Percentiles rank a stretch among this genome's conserved stretches.
Conservation (phyloP, 768 basidiomycete species). For the Suillus cothurnatus region DNA sequence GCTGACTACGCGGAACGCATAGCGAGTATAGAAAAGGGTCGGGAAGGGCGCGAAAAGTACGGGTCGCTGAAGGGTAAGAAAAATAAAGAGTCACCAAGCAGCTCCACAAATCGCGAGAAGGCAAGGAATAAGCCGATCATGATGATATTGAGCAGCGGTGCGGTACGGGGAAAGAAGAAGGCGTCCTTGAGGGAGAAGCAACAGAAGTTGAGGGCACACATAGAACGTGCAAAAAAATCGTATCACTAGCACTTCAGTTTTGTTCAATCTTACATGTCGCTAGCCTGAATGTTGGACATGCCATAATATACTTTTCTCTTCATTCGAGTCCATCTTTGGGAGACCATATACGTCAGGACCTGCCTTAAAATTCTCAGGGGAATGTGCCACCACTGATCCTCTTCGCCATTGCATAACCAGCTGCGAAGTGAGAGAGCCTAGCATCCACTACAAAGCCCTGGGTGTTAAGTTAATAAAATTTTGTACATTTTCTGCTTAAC, state of each 20-base stretch:
- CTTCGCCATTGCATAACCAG: conserved; percentile 64
- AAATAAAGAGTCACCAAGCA: conserved; percentile 78
- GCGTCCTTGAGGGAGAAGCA: conserved; percentile 82
- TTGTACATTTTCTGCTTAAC: neutral
- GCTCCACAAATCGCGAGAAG: conserved; percentile 92
- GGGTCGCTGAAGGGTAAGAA: conserved; percentile 91
- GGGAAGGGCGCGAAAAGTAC: conserved; percentile 94
- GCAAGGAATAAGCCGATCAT: conserved; percentile 92
- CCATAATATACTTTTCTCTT: neutral
- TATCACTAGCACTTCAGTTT: conserved; percentile 22
- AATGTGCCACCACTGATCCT: conserved; percentile 34
- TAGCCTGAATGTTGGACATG: neutral
- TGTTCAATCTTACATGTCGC: neutral
- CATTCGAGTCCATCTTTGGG: neutral
- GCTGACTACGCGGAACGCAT: conserved; percentile 93
- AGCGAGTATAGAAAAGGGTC: conserved; percentile 87
- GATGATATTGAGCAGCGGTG: conserved; percentile 83
- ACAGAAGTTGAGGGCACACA: conserved; percentile 73
- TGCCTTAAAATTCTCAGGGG: conserved; percentile 3
- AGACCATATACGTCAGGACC: neutral
- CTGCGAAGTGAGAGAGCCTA: conserved; percentile 72
- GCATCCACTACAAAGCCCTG: conserved; percentile 76
- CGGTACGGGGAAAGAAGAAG: conserved; percentile 83
- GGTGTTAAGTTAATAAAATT: conserved; percentile 5
- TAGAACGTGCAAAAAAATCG: conserved; percentile 65